Percentiles rank a stretch among this genome's conserved stretches.
phyloP scores from a whole-genome alignment of 1,139 yeast genomes.

The Taphrina deformans region DNA sequence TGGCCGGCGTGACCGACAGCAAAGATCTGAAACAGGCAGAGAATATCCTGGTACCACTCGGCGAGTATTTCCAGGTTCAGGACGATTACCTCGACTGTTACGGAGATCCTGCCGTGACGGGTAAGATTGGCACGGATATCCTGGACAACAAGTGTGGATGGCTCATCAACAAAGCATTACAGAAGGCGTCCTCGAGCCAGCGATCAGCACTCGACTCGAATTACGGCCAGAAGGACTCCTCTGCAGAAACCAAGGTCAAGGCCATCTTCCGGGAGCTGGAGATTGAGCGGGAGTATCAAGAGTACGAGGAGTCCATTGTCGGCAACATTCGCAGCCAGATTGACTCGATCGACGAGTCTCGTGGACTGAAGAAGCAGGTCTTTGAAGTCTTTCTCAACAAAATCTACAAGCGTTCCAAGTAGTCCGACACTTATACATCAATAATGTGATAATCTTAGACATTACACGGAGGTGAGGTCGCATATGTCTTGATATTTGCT shows the following conservation, averaged over 20 bases:
- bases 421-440: conserved; percentile 39
- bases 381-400: conserved; percentile 80
- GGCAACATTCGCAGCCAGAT: conserved; percentile 64
- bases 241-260: conserved; percentile 70
- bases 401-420: conserved; percentile 91
- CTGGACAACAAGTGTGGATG: conserved; percentile 98
- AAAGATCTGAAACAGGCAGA: conserved; percentile 82
- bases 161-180: conserved; percentile 91
- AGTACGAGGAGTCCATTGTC: conserved; percentile 80
- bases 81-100: conserved; percentile 96
- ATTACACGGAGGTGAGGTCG: background rate
- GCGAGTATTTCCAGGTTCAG: conserved; percentile 98
- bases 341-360: conserved; percentile 72
- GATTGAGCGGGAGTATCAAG: conserved; percentile 67
- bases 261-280: conserved; percentile 71
- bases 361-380: conserved; percentile 88
- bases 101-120: conserved; percentile 96
- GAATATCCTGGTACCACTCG: conserved; percentile 87
- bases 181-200: conserved; percentile 75
- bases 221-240: conserved; percentile 81
- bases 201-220: conserved; percentile 77
- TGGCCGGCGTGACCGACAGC: conserved; percentile 73
- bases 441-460: background rate
- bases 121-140: conserved; percentile 98
- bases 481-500: background rate